Conservation (phyloP, 1,284 basidiomycete species). For the Entoloma clypeatum region DNA sequence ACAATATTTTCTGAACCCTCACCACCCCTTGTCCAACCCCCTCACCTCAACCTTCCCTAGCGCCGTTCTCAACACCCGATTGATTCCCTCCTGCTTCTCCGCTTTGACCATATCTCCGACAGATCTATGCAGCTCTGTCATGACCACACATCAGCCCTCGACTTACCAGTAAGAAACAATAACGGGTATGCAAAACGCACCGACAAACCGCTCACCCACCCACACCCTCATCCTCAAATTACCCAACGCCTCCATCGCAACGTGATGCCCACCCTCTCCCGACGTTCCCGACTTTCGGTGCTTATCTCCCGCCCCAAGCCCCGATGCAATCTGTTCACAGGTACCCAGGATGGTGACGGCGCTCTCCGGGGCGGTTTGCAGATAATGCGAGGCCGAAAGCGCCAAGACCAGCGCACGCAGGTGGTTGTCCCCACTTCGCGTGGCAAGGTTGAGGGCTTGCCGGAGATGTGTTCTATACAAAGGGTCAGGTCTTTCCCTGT, state of each 20-base stretch:
- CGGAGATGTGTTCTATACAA: slow-evolving; percentile 55
- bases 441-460: slow-evolving; percentile 52
- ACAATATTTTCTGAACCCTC: no score
- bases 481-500: slow-evolving; percentile 1
- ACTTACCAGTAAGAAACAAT: slow-evolving; percentile 2
- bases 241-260: slow-evolving; percentile 35
- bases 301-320: slow-evolving; percentile 54
- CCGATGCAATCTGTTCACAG: slow-evolving; percentile 64
- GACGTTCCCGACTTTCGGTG: slow-evolving; percentile 14
- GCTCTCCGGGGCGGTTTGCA: slow-evolving; percentile 65
- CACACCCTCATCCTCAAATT: slow-evolving; percentile 64
- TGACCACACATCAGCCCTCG: slow-evolving; percentile 2
- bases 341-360: slow-evolving; percentile 60
- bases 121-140: slow-evolving; percentile 50
- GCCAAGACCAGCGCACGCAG: slow-evolving; percentile 64
- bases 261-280: background rate
- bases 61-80: slow-evolving; percentile 30
- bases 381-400: slow-evolving; percentile 62
- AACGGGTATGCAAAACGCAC: slow-evolving; percentile 38
- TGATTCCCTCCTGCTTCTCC: slow-evolving; percentile 35
- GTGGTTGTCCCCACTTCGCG: slow-evolving; percentile 62
- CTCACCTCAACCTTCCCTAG: no score
- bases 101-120: slow-evolving; percentile 43
- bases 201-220: slow-evolving; percentile 65
- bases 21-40: no score